Evolutionary conservation across 2,329 filamentous ascomycete genomes (phyloP), one percentile per base, ranked within the genome.

Genomic region (Cadophora luteo-olivacea): DNA sequence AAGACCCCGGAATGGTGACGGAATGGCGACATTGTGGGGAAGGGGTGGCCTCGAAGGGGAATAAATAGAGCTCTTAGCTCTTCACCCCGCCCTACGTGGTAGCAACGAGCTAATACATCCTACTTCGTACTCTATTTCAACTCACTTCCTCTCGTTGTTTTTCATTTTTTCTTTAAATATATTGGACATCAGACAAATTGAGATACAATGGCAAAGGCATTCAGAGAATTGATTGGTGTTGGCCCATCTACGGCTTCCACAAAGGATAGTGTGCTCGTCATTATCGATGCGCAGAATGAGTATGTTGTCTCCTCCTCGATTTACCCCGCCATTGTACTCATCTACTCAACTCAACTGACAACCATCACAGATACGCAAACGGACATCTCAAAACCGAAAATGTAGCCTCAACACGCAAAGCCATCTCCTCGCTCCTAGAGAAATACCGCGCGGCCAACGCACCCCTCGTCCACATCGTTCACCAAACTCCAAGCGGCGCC

Each of bases 241-340:
- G 76, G 81, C 11, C 83, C 84, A 29, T 87, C 86, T 16, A 86
- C 84, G 0, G 88, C 88, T 8, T 85, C 86, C 0, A 80, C 84
- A 0, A 77, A 78, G 54, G 88, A 91, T 79, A 88, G 85, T 70
- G 84, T 85, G 1, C 83, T 92, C 55, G 79, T 92, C 73, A 91
- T 92, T 78, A 88, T 91, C 75, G 89, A 92, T 76, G 89, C 89
- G 0, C 90, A 92, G 75, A 91, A 91, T 75, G 90, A 92, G 79
- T 91, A 89, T 70, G 79, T 67, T 14, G 33, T n/a, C 3, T 45
- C 41, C 3, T n/a, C 3, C 11, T 45, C 51, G 16, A 54, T 4
- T 29, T 32, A 33, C n/a, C 55, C 19, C 55, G 5, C 19, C 32
- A 36, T 58, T 11, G 12, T 14, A 38, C 41, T 16, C 29, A 25